phyloP scores from a whole-genome alignment of 1,139 yeast genomes.

The Kodamaea anthophila region DNA sequence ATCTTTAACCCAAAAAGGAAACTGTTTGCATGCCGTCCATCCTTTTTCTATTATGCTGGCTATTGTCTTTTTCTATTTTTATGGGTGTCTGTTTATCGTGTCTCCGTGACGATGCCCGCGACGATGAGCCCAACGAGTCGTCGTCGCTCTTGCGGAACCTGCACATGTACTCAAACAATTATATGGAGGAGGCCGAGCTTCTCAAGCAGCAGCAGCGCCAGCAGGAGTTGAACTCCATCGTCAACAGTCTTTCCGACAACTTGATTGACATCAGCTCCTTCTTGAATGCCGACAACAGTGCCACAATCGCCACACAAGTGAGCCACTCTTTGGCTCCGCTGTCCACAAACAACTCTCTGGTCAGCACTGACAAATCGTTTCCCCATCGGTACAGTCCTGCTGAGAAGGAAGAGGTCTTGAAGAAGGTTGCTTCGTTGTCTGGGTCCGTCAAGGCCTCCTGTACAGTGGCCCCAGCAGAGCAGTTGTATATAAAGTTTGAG shows the following conservation, averaged over 20 bases:
- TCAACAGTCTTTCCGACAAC: conserved; percentile 39
- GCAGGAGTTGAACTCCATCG: conserved; percentile 36
- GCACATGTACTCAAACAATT: conserved; percentile 27
- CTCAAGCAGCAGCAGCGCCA: conserved; percentile 40
- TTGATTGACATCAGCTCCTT: conserved; percentile 42
- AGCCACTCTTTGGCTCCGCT: too few relatives aligned
- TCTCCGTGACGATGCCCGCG: conserved; percentile 30
- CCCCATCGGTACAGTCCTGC: conserved; percentile 10
- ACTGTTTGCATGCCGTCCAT: too few relatives aligned
- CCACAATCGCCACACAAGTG: conserved; percentile 1
- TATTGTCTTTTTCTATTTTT: neutral
- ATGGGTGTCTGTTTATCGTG: conserved; percentile 51
- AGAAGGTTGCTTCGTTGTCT: conserved; percentile 16
- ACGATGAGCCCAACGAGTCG: conserved; percentile 25
- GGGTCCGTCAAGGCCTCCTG: conserved; percentile 19
- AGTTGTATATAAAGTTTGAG: conserved; percentile 26
- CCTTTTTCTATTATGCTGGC: too few relatives aligned
- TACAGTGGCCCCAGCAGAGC: conserved; percentile 18
- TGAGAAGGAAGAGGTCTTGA: conserved; percentile 19
- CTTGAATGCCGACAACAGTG: conserved; percentile 14
- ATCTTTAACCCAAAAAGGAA: too few relatives aligned
- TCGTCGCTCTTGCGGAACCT: conserved; percentile 32
- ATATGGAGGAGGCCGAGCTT: conserved; percentile 35
- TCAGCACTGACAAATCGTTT: conserved; percentile 6
- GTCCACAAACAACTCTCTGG: too few relatives aligned